A percentile compares a stretch with the other conserved stretches of the same genome.
Conservation (phyloP, 2,329 filamentous ascomycete species). For the Fusarium nodosum region DNA sequence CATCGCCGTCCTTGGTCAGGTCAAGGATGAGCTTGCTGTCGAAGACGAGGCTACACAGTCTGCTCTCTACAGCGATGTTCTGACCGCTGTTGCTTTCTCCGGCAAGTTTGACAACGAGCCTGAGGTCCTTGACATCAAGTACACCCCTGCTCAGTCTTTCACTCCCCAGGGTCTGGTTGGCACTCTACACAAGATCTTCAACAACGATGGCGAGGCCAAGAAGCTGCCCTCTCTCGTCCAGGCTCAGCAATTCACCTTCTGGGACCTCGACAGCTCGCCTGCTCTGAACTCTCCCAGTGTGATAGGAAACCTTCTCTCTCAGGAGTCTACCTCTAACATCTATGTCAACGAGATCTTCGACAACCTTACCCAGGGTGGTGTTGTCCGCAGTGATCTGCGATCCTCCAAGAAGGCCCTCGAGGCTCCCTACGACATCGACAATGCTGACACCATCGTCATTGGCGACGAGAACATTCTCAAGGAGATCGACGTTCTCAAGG, state of each 20-base stretch:
- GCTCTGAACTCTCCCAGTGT: slow-evolving; percentile 74
- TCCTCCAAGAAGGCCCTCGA: slow-evolving; percentile 86
- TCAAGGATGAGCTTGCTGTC: slow-evolving; percentile 78
- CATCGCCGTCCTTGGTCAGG: slow-evolving; percentile 90
- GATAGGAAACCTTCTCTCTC: slow-evolving; percentile 73
- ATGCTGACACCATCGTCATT: slow-evolving; percentile 84
- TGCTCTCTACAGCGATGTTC: slow-evolving; percentile 90
- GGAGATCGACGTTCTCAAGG: slow-evolving; percentile 79
- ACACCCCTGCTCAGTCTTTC: slow-evolving; percentile 75
- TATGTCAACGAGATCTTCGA: slow-evolving; percentile 73
- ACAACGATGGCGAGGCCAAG: slow-evolving; percentile 67
- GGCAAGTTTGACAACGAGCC: slow-evolving; percentile 73
- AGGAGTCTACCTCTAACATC: slow-evolving; percentile 76
- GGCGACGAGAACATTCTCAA: slow-evolving; percentile 84
- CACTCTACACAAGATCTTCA: slow-evolving; percentile 64
- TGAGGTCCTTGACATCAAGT: slow-evolving; percentile 87
- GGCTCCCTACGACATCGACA: slow-evolving; percentile 82
- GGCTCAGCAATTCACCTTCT: slow-evolving; percentile 91
- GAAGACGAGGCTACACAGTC: slow-evolving; percentile 83
- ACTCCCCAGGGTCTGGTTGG: slow-evolving; percentile 68
- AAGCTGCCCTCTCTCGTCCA: slow-evolving; percentile 62
- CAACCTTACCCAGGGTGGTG: slow-evolving; percentile 80
- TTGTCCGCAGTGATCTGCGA: slow-evolving; percentile 86
- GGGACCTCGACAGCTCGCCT: slow-evolving; percentile 84
- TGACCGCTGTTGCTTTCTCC: slow-evolving; percentile 86